Evolutionary conservation across 148 eudicot genomes (phyloP).

Genomic region (Vaccinium corymbosum): DNA sequence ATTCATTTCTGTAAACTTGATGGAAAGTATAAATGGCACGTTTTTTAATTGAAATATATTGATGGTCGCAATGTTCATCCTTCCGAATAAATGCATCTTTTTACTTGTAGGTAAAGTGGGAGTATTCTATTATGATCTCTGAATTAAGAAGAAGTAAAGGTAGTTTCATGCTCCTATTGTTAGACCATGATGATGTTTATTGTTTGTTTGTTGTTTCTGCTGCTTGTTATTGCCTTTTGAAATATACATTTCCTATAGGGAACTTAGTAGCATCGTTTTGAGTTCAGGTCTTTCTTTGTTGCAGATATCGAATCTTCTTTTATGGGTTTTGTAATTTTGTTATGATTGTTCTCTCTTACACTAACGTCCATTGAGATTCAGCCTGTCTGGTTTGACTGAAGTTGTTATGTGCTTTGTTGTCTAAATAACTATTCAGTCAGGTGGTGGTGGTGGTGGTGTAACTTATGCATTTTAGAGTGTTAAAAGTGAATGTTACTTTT

Average conservation of each 20-base stretch:
- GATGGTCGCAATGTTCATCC: constrained; percentile 60
- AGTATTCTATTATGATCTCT: constrained; percentile 87
- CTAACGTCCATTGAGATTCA: not conserved
- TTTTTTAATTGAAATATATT: constrained; percentile 38
- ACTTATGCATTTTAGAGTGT: not conserved
- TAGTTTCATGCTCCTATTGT: constrained; percentile 63
- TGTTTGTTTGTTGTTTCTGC: not conserved
- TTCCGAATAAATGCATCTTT: constrained; percentile 82
- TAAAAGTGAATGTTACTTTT: not conserved
- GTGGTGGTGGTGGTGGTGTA: not conserved
- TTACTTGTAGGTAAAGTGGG: constrained; percentile 96
- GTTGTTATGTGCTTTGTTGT: not conserved
- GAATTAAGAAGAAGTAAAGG: constrained; percentile 91
- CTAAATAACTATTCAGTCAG: not conserved
- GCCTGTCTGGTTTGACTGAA: not conserved
- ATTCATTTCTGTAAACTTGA: not conserved
- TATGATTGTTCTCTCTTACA: no score
- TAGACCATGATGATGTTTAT: not conserved
- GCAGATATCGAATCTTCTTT: no score
- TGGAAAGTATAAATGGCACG: constrained; percentile 25
- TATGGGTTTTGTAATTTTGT: no score
- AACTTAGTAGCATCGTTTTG: not conserved
- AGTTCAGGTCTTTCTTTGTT: not conserved
- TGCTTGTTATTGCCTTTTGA: not conserved
- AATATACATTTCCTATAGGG: not conserved